Evolutionary conservation across 768 basidiomycete species (phyloP).

Genomic region (Lentinus brumalis): DNA sequence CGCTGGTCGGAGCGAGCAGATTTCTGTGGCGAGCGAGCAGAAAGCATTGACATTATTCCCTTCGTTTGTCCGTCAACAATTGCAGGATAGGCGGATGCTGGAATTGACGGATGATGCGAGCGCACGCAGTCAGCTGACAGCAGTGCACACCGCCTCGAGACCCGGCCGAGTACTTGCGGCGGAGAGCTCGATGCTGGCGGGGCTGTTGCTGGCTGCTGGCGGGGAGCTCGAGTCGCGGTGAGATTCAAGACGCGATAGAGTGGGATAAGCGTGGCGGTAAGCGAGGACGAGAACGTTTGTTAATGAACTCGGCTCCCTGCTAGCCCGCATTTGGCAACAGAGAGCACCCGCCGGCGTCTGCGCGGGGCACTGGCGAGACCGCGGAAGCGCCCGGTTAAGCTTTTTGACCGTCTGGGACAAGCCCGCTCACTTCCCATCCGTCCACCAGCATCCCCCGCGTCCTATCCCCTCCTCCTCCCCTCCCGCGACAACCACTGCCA

Average conservation of each 20-base stretch:
- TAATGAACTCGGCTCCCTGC: not conserved
- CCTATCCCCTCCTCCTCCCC: conserved; percentile 6
- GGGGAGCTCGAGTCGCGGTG: not conserved
- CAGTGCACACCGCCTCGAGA: too few species aligned
- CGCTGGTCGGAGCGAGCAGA: not conserved
- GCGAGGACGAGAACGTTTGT: not conserved
- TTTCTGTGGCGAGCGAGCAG: not conserved
- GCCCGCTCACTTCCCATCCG: not conserved
- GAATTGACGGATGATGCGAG: not conserved
- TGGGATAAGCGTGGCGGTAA: not conserved
- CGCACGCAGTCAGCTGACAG: not conserved
- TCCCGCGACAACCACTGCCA: conserved; percentile 1
- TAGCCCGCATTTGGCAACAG: not conserved
- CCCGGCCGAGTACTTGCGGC: not conserved
- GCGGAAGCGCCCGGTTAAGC: conserved; percentile 16
- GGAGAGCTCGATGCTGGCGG: not conserved
- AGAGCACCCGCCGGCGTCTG: not conserved
- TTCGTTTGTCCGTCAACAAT: not conserved
- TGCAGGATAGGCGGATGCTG: not conserved
- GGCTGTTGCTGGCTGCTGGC: not conserved
- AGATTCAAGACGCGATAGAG: not conserved
- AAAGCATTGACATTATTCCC: not conserved
- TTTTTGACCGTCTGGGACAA: conserved; percentile 15
- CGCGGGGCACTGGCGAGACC: conserved; percentile 1
- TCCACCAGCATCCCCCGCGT: not conserved